Conservation (phyloP, 306 rosid species). For the Echinosophora koreensis region DNA sequence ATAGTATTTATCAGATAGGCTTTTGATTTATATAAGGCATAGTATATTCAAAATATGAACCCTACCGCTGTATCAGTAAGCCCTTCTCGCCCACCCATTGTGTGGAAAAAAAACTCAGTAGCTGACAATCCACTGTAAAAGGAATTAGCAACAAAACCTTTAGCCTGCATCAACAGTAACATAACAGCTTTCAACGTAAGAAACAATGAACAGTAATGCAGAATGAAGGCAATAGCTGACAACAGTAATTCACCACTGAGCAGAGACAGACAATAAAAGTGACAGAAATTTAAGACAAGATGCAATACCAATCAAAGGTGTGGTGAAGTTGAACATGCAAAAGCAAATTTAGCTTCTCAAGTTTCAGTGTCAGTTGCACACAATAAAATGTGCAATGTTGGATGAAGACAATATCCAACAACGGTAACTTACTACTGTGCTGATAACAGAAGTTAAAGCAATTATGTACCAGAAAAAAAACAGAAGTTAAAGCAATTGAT, state of each 20-base stretch:
- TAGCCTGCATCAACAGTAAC: constrained; percentile 72
- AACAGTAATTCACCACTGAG: not conserved
- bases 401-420: constrained; percentile 17
- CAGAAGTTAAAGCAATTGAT: no score
- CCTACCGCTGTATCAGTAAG: constrained; percentile 95
- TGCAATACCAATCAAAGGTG: constrained; percentile 8
- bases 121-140: constrained; percentile 94
- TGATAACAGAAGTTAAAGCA: constrained; percentile 38
- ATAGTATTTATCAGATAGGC: constrained; percentile 17
- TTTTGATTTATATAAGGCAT: constrained; percentile 23
- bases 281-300: constrained; percentile 28
- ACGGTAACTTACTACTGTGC: constrained; percentile 14
- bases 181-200: constrained; percentile 43
- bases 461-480: no score
- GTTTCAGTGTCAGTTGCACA: constrained; percentile 9
- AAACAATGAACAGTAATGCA: constrained; percentile 21
- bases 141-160: constrained; percentile 94
- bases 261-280: constrained; percentile 34
- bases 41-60: constrained; percentile 34
- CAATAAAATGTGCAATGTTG: not conserved
- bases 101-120: constrained; percentile 96
- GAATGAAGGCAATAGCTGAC: constrained; percentile 1
- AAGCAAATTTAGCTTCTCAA: constrained; percentile 3
- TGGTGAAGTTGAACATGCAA: constrained; percentile 3
- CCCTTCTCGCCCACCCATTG: constrained; percentile 99